phyloP scores from a whole-genome alignment of 345 rosid species.

The Erucastrum elatum region DNA sequence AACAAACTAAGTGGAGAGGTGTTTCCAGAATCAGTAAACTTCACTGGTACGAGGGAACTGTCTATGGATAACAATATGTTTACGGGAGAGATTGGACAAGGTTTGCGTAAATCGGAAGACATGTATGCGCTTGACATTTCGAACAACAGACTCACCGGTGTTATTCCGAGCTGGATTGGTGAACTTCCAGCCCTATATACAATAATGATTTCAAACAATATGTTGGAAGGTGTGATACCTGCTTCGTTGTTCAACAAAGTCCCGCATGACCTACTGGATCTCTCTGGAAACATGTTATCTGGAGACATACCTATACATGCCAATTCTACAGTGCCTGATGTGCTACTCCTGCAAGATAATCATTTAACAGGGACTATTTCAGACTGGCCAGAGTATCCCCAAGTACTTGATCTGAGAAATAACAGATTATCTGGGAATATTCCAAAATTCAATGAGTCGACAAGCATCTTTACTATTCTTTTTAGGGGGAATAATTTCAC shows the following conservation, averaged over 20 bases:
- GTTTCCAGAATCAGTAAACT: no score
- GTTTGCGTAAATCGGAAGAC: not conserved
- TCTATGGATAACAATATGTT: slow-evolving; percentile 10
- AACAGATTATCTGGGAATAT: slow-evolving; percentile 10
- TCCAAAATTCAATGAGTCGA: not conserved
- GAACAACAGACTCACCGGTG: not conserved
- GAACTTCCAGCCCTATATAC: not conserved
- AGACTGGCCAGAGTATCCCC: no score
- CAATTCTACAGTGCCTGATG: not conserved
- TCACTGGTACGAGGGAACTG: no score
- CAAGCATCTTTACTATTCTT: slow-evolving; percentile 2
- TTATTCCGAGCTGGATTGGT: slow-evolving; percentile 26
- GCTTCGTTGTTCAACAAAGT: not conserved
- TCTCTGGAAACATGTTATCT: slow-evolving; percentile 7
- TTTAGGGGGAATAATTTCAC: slow-evolving; percentile 3
- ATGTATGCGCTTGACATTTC: slow-evolving; percentile 8
- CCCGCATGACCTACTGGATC: not conserved
- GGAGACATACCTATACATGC: slow-evolving; percentile 3
- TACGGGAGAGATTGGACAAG: not conserved
- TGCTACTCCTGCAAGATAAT: not conserved
- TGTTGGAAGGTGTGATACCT: slow-evolving; percentile 14
- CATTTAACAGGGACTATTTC: not conserved
- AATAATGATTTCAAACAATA: slow-evolving; percentile 7
- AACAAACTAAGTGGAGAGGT: slow-evolving; percentile 15
- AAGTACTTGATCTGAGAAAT: slow-evolving; percentile 9